These are phyloP conservation scores for Pluteus cervinus DNA, from an alignment of 768 basidiomycete genomes.

Conservation along the genomic window DNA sequence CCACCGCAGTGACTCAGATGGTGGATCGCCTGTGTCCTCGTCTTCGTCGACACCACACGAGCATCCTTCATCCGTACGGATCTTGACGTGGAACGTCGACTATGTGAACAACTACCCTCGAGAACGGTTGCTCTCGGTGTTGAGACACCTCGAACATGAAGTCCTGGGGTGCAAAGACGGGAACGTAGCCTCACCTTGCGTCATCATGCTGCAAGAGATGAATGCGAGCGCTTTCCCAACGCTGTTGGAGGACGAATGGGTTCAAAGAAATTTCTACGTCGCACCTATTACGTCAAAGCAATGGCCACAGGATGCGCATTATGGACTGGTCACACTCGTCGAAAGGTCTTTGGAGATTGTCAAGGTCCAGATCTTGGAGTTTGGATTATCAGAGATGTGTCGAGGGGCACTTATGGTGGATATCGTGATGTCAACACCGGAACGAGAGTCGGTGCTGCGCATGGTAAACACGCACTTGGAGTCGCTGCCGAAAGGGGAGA, in stretches of 20 bases:
- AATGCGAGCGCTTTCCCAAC: slow-evolving; percentile 33
- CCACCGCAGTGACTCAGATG: slow-evolving; percentile 21
- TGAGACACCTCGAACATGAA: slow-evolving; percentile 50
- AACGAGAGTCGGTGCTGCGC: slow-evolving; percentile 40
- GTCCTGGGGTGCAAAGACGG: slow-evolving; percentile 41
- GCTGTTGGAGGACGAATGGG: slow-evolving; percentile 56
- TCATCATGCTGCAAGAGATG: slow-evolving; percentile 70
- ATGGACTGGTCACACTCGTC: slow-evolving; percentile 71
- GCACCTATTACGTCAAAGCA: slow-evolving; percentile 46
- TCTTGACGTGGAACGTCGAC: slow-evolving; percentile 75
- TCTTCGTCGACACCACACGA: slow-evolving; percentile 23
- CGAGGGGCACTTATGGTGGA: slow-evolving; percentile 45
- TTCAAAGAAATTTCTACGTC: slow-evolving; percentile 52
- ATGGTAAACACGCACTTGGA: slow-evolving; percentile 75
- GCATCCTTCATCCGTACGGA: slow-evolving; percentile 38
- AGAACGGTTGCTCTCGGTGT: slow-evolving; percentile 39
- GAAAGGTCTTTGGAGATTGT: slow-evolving; percentile 48
- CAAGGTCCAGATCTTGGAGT: slow-evolving; percentile 45
- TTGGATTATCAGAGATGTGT: slow-evolving; percentile 40
- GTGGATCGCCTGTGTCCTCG: slow-evolving; percentile 14
- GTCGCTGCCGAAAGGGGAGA: slow-evolving; percentile 42
- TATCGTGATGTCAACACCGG: slow-evolving; percentile 16
- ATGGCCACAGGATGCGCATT: slow-evolving; percentile 45
- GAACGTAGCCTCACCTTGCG: slow-evolving; percentile 49
- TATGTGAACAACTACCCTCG: slow-evolving; percentile 29